Conservation (phyloP, 192 early-diverging fungal species). For the Linnemannia hyalina region DNA sequence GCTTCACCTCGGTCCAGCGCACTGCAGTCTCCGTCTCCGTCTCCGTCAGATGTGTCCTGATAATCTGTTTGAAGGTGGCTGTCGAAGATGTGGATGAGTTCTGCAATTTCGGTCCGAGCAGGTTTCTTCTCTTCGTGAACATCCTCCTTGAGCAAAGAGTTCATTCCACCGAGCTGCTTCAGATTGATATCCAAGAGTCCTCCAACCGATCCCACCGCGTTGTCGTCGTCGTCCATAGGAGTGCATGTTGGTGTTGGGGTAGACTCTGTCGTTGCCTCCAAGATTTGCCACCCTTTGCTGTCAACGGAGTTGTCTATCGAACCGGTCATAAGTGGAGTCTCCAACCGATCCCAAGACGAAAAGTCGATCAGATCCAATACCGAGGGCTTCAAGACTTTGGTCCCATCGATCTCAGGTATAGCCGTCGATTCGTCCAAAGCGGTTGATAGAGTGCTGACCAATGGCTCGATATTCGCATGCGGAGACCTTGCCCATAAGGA, state of each 20-base stretch:
- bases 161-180: neutral
- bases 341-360: neutral
- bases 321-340: neutral
- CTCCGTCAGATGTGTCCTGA: constrained; percentile 1
- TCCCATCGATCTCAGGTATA: neutral
- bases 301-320: neutral
- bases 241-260: neutral
- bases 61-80: neutral
- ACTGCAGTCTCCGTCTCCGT: neutral
- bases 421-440: neutral
- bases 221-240: neutral
- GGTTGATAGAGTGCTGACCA: neutral
- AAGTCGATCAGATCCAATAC: neutral
- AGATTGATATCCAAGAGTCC: neutral
- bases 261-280: neutral
- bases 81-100: constrained; percentile 8
- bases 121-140: neutral
- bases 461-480: neutral
- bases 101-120: neutral
- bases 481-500: neutral
- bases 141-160: neutral
- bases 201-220: too few relatives aligned
- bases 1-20: neutral
- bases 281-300: neutral
- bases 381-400: neutral